Conservation (phyloP, 1,284 basidiomycete genomes). For the Trichosporon asahii region DNA sequence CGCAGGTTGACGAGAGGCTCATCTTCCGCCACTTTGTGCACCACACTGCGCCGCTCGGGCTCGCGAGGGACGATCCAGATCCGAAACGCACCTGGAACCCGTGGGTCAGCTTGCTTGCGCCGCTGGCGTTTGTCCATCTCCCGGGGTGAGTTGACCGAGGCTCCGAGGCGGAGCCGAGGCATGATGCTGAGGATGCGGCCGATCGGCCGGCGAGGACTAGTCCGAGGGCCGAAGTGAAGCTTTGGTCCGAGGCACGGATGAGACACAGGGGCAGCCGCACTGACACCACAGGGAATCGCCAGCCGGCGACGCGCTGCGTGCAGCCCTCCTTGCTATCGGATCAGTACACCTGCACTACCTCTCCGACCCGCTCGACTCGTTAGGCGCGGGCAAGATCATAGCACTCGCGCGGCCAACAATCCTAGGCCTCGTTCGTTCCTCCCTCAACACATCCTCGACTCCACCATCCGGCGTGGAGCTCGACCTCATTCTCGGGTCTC, state of each 20-base stretch:
- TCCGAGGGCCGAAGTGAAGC: too few species aligned
- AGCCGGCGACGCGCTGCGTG: constrained; percentile 39
- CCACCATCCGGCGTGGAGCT: constrained; percentile 10
- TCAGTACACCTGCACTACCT: constrained; percentile 41
- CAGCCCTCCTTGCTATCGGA: constrained; percentile 39
- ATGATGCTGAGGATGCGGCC: too few species aligned
- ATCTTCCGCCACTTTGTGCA: constrained; percentile 44
- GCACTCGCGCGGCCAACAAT: constrained; percentile 30
- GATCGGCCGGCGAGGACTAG: too few species aligned
- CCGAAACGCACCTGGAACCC: constrained; percentile 38
- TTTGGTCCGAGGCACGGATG: too few species aligned
- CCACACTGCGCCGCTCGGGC: constrained; percentile 38
- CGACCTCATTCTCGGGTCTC: not conserved
- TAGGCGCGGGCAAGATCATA: constrained; percentile 31
- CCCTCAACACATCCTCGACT: constrained; percentile 22
- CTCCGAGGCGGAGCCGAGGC: not conserved
- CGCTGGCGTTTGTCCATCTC: constrained; percentile 37
- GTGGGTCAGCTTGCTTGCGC: constrained; percentile 38
- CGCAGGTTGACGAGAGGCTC: constrained; percentile 36
- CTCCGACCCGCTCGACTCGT: constrained; percentile 26
- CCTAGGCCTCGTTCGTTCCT: constrained; percentile 27
- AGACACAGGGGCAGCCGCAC: not conserved
- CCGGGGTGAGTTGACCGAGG: constrained; percentile 31
- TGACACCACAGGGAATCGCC: constrained; percentile 22
- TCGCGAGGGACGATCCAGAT: constrained; percentile 34